These are phyloP conservation scores for Phialophora macrospora DNA, from an alignment of 2,329 filamentous ascomycete species.

Conservation along the genomic window DNA sequence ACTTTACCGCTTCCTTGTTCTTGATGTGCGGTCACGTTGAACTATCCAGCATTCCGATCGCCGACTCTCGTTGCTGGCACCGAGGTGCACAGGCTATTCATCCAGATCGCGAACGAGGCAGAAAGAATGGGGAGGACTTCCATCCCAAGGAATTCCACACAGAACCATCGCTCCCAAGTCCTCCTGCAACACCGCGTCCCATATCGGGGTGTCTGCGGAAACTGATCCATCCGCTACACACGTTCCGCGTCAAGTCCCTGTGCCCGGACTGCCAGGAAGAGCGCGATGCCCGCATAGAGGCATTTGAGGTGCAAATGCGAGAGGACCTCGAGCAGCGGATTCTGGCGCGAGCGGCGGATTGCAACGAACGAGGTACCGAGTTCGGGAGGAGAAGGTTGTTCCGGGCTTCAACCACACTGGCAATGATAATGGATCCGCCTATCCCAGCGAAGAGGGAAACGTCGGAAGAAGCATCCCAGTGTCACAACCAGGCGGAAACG, in stretches of 20 bases:
- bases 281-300: slow-evolving; percentile 25
- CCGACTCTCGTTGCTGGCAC: slow-evolving; percentile 19
- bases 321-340: slow-evolving; percentile 20
- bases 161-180: neutral
- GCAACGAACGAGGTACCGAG: slow-evolving; percentile 16
- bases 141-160: neutral
- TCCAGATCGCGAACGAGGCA: neutral
- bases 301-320: slow-evolving; percentile 19
- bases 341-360: slow-evolving; percentile 13
- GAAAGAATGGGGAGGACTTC: neutral
- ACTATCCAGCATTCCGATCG: slow-evolving; percentile 21
- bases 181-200: neutral
- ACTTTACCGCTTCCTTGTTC: slow-evolving; percentile 34
- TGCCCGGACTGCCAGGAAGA: slow-evolving; percentile 26
- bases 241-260: slow-evolving; percentile 26
- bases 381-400: slow-evolving; percentile 10
- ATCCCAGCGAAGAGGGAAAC: neutral
- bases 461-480: neutral
- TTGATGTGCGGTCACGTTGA: slow-evolving; percentile 30
- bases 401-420: slow-evolving; percentile 18
- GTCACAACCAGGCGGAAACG: neutral
- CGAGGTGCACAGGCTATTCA: neutral
- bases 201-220: slow-evolving; percentile 3
- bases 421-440: slow-evolving; percentile 13
- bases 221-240: slow-evolving; percentile 30